Evolutionary conservation across 768 basidiomycete genomes (phyloP).

Genomic region (Panus rudis): DNA sequence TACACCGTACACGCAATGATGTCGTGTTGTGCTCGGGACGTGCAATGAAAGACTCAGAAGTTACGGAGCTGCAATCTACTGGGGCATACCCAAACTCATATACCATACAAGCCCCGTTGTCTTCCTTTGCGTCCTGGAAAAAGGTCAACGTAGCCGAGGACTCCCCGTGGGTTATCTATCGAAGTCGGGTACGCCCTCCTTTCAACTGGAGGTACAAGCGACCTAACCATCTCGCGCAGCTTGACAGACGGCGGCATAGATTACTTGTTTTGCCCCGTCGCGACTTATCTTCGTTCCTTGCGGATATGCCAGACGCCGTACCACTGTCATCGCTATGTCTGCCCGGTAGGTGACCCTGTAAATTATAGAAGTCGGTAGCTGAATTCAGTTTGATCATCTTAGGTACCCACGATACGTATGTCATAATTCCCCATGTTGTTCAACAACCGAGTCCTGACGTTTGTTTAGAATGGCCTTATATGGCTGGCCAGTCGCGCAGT

Average conservation of each 20-base stretch:
- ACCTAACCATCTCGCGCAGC: constrained; percentile 26
- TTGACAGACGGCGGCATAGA: constrained; percentile 35
- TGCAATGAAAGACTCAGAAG: too few species aligned
- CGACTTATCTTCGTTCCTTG: constrained; percentile 48
- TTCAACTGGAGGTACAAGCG: not conserved
- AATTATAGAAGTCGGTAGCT: constrained; percentile 11
- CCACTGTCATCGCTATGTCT: constrained; percentile 70
- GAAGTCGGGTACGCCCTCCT: constrained; percentile 37
- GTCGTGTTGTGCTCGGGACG: too few species aligned
- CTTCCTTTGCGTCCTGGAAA: constrained; percentile 38
- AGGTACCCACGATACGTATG: constrained; percentile 70
- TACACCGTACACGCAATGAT: too few species aligned
- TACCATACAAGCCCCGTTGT: constrained; percentile 17
- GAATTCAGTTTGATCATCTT: constrained; percentile 1
- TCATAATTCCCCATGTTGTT: constrained; percentile 11
- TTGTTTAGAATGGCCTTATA: constrained; percentile 67
- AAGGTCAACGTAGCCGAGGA: constrained; percentile 32
- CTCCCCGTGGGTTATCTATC: constrained; percentile 55
- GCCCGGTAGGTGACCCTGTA: constrained; percentile 48
- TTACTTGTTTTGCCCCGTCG: constrained; percentile 57
- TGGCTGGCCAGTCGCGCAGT: constrained; percentile 83
- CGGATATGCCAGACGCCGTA: constrained; percentile 56
- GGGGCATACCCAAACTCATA: constrained; percentile 14
- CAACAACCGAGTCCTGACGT: constrained; percentile 4
- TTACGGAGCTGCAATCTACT: too few species aligned